A percentile compares a stretch with the other conserved stretches of the same genome.
phyloP scores from a whole-genome alignment of 345 rosid genomes.

The Ricinus communis region DNA sequence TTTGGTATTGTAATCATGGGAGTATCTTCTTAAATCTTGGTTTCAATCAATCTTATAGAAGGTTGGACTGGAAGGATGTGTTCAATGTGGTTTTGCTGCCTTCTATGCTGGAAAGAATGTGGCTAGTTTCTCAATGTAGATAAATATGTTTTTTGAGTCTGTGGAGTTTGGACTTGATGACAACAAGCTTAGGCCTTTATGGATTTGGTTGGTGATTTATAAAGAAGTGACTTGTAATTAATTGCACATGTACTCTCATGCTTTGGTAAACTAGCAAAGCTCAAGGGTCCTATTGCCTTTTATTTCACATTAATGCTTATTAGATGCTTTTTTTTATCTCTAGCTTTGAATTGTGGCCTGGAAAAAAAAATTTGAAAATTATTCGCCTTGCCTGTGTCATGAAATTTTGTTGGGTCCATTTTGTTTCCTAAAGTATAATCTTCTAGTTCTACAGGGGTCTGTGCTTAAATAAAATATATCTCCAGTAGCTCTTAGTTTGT shows the following conservation, averaged over 20 bases:
- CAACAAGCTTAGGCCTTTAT: neutral
- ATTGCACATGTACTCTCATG: neutral
- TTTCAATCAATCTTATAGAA: no score
- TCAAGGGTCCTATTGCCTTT: neutral
- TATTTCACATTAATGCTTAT: no score
- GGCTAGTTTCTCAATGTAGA: neutral
- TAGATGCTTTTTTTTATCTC: neutral
- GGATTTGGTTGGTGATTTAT: neutral
- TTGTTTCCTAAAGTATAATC: neutral
- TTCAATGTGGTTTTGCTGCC: neutral
- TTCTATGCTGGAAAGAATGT: neutral
- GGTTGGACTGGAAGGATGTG: neutral
- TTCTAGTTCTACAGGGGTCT: conserved; percentile 11
- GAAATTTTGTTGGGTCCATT: conserved; percentile 4
- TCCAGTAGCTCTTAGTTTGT: conserved; percentile 25
- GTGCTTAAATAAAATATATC: conserved; percentile 14
- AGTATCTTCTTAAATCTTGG: no score
- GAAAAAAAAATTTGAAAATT: neutral
- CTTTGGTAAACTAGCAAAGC: neutral
- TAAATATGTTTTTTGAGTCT: neutral
- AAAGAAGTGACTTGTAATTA: neutral
- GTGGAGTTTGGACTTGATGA: neutral
- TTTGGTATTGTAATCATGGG: no score
- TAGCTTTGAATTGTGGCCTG: neutral
- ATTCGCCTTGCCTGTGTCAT: neutral